Conservation (phyloP, 2,329 filamentous ascomycete genomes). For the Fusarium ambrosium region DNA sequence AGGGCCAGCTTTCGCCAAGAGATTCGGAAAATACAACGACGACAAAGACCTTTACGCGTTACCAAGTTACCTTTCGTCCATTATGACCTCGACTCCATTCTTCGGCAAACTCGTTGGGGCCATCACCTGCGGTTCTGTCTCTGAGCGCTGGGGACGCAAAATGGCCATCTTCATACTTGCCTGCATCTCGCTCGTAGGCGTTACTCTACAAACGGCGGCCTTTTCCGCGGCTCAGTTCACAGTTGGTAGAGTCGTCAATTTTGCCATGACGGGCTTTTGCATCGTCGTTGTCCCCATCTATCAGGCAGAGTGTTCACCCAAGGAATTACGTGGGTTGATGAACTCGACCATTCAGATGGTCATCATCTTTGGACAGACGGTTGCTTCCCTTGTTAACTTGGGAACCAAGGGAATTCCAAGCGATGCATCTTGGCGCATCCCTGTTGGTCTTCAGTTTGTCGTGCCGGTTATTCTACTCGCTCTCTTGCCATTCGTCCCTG, state of each 20-base stretch:
- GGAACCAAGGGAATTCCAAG: conserved; percentile 42
- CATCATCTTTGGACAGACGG: conserved; percentile 45
- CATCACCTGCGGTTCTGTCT: conserved; percentile 31
- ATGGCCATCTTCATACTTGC: conserved; percentile 41
- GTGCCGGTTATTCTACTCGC: conserved; percentile 55
- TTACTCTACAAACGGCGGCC: conserved; percentile 47
- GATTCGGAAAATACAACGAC: conserved; percentile 42
- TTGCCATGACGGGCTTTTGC: conserved; percentile 49
- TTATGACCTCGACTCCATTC: conserved; percentile 46
- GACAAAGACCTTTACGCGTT: conserved; percentile 25
- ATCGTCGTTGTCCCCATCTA: conserved; percentile 51
- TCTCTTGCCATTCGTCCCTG: conserved; percentile 55
- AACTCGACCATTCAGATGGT: conserved; percentile 47
- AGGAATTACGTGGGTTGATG: conserved; percentile 46
- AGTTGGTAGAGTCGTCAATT: conserved; percentile 47
- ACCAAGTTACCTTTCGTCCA: conserved; percentile 37
- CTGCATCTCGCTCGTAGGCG: conserved; percentile 24
- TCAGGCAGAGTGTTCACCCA: conserved; percentile 45
- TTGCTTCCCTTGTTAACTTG: conserved; percentile 45
- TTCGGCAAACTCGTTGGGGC: conserved; percentile 40
- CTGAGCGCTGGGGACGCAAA: conserved; percentile 45
- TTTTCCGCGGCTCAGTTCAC: conserved; percentile 48
- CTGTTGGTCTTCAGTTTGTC: conserved; percentile 59
- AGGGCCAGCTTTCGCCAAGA: conserved; percentile 26
- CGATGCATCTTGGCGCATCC: conserved; percentile 56